phyloP scores from a whole-genome alignment of 306 rosid species.

The Cucurbita argyrosperma region DNA sequence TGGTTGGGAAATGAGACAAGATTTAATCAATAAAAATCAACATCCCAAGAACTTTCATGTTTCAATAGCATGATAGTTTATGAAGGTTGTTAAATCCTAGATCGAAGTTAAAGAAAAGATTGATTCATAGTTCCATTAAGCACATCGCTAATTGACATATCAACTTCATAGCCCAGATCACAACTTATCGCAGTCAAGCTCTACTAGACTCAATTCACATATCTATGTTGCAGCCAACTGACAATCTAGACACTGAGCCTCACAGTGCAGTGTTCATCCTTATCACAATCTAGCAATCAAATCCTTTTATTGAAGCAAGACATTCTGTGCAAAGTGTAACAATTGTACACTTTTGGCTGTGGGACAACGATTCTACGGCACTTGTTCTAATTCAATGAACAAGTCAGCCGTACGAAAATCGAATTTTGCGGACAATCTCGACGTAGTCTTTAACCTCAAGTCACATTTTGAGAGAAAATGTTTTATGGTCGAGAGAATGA shows the following conservation, averaged over 20 bases:
- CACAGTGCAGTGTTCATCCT: not conserved
- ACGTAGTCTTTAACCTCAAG: too few species aligned
- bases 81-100: not conserved
- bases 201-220: not conserved
- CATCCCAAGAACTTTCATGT: not conserved
- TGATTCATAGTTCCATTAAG: slow-evolving; percentile 12
- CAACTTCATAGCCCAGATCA: slow-evolving; percentile 27
- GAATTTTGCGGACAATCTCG: too few species aligned
- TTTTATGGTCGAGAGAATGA: too few species aligned
- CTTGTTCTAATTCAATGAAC: too few species aligned
- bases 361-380: not conserved
- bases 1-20: slow-evolving; percentile 18
- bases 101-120: not conserved
- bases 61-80: not conserved
- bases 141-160: slow-evolving; percentile 34
- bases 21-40: not conserved
- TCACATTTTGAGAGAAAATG: too few species aligned
- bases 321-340: too few species aligned
- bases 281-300: not conserved
- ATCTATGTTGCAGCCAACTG: not conserved
- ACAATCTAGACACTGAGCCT: not conserved
- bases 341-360: not conserved
- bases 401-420: too few species aligned
- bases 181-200: not conserved
- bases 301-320: not conserved